Evolutionary conservation across 2,329 filamentous ascomycete genomes (phyloP).

Genomic region (Neoscytalidium dimidiatum): DNA sequence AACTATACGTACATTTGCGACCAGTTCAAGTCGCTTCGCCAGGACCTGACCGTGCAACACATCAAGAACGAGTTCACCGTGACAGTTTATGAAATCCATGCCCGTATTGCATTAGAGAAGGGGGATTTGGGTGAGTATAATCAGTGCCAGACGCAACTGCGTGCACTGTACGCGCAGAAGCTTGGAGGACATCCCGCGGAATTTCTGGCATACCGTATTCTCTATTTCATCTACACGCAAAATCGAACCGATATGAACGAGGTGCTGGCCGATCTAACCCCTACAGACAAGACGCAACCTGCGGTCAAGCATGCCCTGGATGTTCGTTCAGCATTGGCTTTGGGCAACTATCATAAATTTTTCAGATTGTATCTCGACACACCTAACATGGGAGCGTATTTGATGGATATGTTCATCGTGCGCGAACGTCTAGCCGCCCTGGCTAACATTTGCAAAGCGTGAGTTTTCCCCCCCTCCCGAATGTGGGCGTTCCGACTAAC

Average conservation of each 20-base stretch:
- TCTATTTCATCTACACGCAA: conserved; percentile 99
- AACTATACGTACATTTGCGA: conserved; percentile 99
- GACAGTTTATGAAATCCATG: conserved; percentile 94
- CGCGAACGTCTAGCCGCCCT: conserved; percentile 89
- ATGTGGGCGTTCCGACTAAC: not conserved
- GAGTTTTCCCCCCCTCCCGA: conserved; percentile 42
- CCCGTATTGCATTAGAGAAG: conserved; percentile 95
- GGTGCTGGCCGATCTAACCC: conserved; percentile 96
- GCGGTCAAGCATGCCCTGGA: conserved; percentile 88
- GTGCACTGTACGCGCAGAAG: conserved; percentile 83
- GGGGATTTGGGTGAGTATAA: conserved; percentile 99
- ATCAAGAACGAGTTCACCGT: conserved; percentile 97
- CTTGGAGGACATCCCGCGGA: conserved; percentile 88
- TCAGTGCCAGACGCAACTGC: conserved; percentile 98
- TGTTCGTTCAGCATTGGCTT: conserved; percentile 85
- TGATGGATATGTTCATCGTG: conserved; percentile 99
- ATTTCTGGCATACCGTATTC: conserved; percentile 98
- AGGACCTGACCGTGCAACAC: conserved; percentile 96
- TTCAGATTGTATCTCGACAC: conserved; percentile 95
- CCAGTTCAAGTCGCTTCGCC: conserved; percentile 97
- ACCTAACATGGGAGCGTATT: conserved; percentile 94
- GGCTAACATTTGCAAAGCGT: conserved; percentile 94
- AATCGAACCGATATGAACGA: conserved; percentile 98
- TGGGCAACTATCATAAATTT: conserved; percentile 97
- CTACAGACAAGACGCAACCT: conserved; percentile 85